Evolutionary conservation across 768 basidiomycete genomes (phyloP).

Genomic region (Dentipellis sp.): DNA sequence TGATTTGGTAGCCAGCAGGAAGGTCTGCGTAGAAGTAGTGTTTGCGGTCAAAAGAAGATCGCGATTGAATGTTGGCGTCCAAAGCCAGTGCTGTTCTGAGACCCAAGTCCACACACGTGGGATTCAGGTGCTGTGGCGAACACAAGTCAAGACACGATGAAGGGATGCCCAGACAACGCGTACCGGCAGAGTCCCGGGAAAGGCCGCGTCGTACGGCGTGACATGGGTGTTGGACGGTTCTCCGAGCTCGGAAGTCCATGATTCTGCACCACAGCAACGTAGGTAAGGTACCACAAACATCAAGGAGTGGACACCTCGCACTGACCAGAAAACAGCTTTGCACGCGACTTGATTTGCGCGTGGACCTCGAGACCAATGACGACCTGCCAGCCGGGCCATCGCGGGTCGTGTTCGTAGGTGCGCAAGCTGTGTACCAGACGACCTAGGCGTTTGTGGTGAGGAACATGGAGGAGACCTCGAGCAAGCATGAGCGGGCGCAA

Average conservation of each 20-base stretch:
- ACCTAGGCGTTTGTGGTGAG: background rate
- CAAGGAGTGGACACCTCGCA: slow-evolving; percentile 2
- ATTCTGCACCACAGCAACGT: slow-evolving; percentile 22
- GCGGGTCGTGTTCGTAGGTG: slow-evolving; percentile 13
- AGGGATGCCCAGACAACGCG: slow-evolving; percentile 19
- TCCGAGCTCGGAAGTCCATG: slow-evolving; percentile 33
- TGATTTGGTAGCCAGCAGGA: slow-evolving; percentile 94
- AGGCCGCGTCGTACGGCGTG: slow-evolving; percentile 75
- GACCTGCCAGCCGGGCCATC: slow-evolving; percentile 86
- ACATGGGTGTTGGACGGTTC: slow-evolving; percentile 67
- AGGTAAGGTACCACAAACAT: background rate
- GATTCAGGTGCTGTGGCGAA: slow-evolving; percentile 43
- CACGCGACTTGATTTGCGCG: slow-evolving; percentile 81
- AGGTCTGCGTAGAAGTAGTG: slow-evolving; percentile 98
- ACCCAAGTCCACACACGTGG: slow-evolving; percentile 68
- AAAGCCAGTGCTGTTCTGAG: slow-evolving; percentile 77
- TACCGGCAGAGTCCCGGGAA: slow-evolving; percentile 90
- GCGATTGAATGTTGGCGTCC: slow-evolving; percentile 47
- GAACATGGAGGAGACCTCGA: background rate
- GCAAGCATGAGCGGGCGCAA: slow-evolving; percentile 5
- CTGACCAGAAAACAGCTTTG: slow-evolving; percentile 82
- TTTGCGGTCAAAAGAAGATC: slow-evolving; percentile 89
- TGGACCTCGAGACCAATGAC: slow-evolving; percentile 94
- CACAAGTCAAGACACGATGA: background rate
- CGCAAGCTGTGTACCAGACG: slow-evolving; percentile 1